These are phyloP conservation scores for Cladosporium sp. DNA, from an alignment of 2,329 filamentous ascomycete species.

Conservation along the genomic window DNA sequence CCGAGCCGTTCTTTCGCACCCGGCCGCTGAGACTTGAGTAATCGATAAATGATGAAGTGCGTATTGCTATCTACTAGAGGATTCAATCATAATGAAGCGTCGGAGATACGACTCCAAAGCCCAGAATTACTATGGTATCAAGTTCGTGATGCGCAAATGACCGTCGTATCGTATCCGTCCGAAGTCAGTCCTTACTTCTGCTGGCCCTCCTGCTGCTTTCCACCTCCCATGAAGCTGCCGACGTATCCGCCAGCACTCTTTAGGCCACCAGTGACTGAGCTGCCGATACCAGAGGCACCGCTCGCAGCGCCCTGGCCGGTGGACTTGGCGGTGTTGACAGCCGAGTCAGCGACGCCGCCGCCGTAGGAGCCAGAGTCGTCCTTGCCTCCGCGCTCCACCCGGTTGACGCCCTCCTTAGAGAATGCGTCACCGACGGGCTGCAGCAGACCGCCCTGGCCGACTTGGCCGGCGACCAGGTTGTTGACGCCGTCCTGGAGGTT, in stretches of 20 bases:
- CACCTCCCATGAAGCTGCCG: constrained; percentile 27
- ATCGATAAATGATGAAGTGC: not conserved
- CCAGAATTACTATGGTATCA: no score
- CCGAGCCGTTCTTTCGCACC: no score
- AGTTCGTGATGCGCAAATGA: no score
- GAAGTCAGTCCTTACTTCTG: constrained; percentile 1
- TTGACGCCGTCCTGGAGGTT: constrained; percentile 62
- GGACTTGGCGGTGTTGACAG: constrained; percentile 24
- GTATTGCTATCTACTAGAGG: not conserved
- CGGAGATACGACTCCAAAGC: no score
- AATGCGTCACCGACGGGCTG: constrained; percentile 57
- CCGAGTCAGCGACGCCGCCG: constrained; percentile 29
- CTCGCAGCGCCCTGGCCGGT: constrained; percentile 13
- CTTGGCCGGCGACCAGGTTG: constrained; percentile 54
- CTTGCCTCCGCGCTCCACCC: constrained; percentile 57
- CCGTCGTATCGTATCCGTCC: no score
- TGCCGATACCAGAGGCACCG: constrained; percentile 23
- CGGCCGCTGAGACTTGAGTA: no score
- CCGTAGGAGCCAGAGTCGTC: constrained; percentile 51
- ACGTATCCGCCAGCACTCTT: constrained; percentile 30
- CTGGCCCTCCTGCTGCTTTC: constrained; percentile 23
- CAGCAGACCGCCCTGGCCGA: constrained; percentile 62
- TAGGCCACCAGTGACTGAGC: constrained; percentile 23
- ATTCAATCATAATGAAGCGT: not conserved
- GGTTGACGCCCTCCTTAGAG: constrained; percentile 61